Evolutionary conservation across 1,139 yeast genomes (phyloP).

Genomic region (Debaryomyces nepalensis): DNA sequence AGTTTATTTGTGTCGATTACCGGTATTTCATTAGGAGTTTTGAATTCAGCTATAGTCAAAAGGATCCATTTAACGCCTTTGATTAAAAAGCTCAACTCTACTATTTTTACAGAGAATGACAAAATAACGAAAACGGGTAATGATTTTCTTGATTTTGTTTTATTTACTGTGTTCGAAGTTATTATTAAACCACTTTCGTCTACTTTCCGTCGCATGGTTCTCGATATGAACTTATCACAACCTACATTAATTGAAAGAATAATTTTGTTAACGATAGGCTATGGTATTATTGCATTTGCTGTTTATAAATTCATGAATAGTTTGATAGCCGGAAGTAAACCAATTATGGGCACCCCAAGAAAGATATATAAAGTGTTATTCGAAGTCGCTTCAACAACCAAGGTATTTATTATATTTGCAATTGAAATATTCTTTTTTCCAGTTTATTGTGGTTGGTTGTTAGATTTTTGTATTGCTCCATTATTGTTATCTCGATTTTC

Average conservation of each 20-base stretch:
- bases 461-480: slow-evolving; percentile 73
- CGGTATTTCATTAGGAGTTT: slow-evolving; percentile 15
- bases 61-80: slow-evolving; percentile 3
- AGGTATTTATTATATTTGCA: slow-evolving; percentile 74
- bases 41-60: slow-evolving; percentile 5
- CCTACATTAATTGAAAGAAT: slow-evolving; percentile 41
- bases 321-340: slow-evolving; percentile 41
- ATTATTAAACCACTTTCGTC: slow-evolving; percentile 24
- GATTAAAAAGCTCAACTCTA: slow-evolving; percentile 1
- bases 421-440: slow-evolving; percentile 88
- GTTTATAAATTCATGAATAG: slow-evolving; percentile 41
- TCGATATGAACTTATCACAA: slow-evolving; percentile 18
- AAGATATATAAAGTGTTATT: slow-evolving; percentile 54
- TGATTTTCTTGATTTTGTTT: slow-evolving; percentile 19
- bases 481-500: slow-evolving; percentile 36
- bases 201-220: slow-evolving; percentile 26
- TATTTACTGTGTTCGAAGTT: slow-evolving; percentile 13
- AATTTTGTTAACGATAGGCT: slow-evolving; percentile 41
- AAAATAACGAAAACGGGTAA: slow-evolving; percentile 15
- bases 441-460: slow-evolving; percentile 77
- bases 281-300: slow-evolving; percentile 32
- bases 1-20: slow-evolving; percentile 28
- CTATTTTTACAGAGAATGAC: slow-evolving; percentile 10
- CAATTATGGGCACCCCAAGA: slow-evolving; percentile 55
- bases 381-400: slow-evolving; percentile 60